Conservation (phyloP, 768 basidiomycete genomes). For the Tulasnella sp. region DNA sequence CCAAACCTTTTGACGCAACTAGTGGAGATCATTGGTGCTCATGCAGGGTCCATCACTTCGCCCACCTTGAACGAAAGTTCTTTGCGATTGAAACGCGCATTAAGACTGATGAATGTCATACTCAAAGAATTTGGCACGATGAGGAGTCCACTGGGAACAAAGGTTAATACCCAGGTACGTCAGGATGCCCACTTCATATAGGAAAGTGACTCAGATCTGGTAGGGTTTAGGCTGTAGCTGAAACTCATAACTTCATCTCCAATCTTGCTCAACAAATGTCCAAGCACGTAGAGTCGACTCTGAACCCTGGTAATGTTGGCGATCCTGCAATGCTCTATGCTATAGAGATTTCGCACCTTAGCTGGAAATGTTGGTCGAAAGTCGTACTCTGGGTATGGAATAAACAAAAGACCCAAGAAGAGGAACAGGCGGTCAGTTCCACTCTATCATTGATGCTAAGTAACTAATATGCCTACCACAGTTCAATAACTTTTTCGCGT, state of each 20-base stretch:
- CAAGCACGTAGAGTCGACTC: conserved; percentile 25
- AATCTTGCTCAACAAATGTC: conserved; percentile 49
- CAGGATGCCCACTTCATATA: not conserved
- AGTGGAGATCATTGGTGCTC: conserved; percentile 39
- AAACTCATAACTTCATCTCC: conserved; percentile 43
- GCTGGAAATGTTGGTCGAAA: conserved; percentile 63
- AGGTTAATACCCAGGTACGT: conserved; percentile 47
- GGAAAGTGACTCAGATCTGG: not conserved
- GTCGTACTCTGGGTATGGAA: conserved; percentile 63
- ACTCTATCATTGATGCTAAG: not conserved
- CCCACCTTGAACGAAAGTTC: conserved; percentile 41
- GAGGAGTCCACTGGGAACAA: conserved; percentile 57
- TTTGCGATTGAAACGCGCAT: conserved; percentile 43
- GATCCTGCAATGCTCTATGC: conserved; percentile 32
- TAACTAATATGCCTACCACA: conserved; percentile 23
- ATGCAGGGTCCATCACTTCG: no score
- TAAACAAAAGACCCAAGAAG: conserved; percentile 25
- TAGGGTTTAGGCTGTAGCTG: conserved; percentile 36
- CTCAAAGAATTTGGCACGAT: conserved; percentile 56
- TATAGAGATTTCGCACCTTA: conserved; percentile 47
- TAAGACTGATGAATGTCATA: conserved; percentile 51
- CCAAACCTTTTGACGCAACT: conserved; percentile 44
- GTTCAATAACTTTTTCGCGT: conserved; percentile 50
- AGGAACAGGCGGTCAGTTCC: conserved; percentile 9
- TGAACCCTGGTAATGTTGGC: conserved; percentile 29